Conservation (phyloP, 768 basidiomycete species). For the Paxillus involutus region DNA sequence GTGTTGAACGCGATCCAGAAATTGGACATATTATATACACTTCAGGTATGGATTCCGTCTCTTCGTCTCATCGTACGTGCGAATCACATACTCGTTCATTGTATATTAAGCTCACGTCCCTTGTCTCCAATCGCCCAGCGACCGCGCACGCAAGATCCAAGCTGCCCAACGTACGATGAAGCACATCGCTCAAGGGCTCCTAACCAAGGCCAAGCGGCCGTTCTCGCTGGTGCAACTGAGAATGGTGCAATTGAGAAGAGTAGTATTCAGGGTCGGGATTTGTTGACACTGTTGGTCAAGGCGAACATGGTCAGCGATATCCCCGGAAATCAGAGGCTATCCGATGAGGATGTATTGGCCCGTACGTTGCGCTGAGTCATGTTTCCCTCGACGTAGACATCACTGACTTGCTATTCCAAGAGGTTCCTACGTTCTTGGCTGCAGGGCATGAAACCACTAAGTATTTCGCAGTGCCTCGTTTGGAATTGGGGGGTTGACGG, state of each 20-base stretch:
- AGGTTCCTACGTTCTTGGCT: too few relatives aligned
- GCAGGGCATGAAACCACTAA: too few relatives aligned
- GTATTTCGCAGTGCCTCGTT: too few relatives aligned
- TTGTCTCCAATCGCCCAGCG: constrained; percentile 18
- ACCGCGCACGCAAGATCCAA: constrained; percentile 11
- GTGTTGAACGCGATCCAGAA: constrained; percentile 20
- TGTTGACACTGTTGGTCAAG: too few relatives aligned
- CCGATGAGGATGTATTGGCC: too few relatives aligned
- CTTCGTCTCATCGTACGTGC: constrained; percentile 39
- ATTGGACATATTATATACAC: constrained; percentile 24
- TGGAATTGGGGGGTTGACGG: too few relatives aligned
- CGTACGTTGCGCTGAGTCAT: too few relatives aligned
- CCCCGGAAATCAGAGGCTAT: too few relatives aligned
- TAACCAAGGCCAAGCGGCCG: constrained; percentile 47
- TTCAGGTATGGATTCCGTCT: constrained; percentile 36
- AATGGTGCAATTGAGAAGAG: constrained; percentile 9
- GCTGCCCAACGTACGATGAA: constrained; percentile 42
- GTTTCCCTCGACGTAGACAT: too few relatives aligned
- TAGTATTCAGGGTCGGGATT: constrained; percentile 43
- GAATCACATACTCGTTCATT: background rate
- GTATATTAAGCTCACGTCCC: background rate
- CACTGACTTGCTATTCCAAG: too few relatives aligned
- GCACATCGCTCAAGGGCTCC: constrained; percentile 49
- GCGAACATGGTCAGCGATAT: too few relatives aligned
- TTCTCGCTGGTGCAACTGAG: constrained; percentile 18